Percentiles rank a stretch among this genome's conserved stretches.
These are phyloP conservation scores for Jamesozyma hellenica DNA, from an alignment of 805 yeast genomes.

Conservation along the genomic window DNA sequence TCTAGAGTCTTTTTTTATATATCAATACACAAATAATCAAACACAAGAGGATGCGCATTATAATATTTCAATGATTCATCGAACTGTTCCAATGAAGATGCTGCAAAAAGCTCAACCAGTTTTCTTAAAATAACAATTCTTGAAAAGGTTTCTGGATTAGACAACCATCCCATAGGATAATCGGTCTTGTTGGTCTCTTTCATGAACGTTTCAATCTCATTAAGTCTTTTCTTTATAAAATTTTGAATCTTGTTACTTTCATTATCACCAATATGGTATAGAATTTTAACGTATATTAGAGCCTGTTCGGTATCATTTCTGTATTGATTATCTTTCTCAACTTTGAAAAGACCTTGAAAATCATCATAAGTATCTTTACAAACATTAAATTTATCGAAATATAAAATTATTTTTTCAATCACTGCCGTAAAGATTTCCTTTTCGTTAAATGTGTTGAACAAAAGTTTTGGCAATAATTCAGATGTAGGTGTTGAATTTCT, in stretches of 20 bases:
- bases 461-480: neutral
- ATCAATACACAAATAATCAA: constrained; percentile 2
- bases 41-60: constrained; percentile 2
- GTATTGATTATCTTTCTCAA: constrained; percentile 61
- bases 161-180: constrained; percentile 21
- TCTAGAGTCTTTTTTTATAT: no score
- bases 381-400: constrained; percentile 11
- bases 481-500: neutral
- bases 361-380: constrained; percentile 8
- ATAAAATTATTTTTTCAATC: neutral
- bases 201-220: constrained; percentile 1
- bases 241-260: neutral
- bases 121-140: constrained; percentile 12
- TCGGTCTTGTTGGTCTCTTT: constrained; percentile 7
- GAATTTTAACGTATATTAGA: constrained; percentile 14
- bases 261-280: constrained; percentile 3
- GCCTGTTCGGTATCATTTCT: constrained; percentile 37
- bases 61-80: neutral
- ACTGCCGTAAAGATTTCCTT: neutral
- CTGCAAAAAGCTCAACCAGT: neutral
- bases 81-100: neutral
- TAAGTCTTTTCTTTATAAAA: constrained; percentile 1
- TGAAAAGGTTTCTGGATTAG: constrained; percentile 15
- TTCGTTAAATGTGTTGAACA: constrained; percentile 1
- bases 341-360: constrained; percentile 43